Percentiles rank a stretch among this genome's conserved stretches.
Conservation (phyloP, 345 rosid species). For the Ceriops tagal region DNA sequence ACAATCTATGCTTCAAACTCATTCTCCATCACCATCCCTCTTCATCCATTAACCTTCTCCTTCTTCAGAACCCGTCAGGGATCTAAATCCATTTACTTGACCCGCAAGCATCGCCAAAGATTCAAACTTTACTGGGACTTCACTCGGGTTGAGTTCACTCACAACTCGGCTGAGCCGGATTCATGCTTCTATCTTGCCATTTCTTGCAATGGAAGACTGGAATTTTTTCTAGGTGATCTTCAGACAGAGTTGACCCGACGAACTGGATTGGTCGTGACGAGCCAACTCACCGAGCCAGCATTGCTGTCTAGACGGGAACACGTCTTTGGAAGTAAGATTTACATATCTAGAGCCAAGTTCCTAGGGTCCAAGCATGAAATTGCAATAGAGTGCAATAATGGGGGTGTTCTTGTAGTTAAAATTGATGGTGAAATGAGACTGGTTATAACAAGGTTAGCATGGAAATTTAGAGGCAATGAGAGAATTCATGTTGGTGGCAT, state of each 20-base stretch:
- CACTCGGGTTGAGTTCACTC: slow-evolving; percentile 39
- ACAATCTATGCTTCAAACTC: slow-evolving; percentile 41
- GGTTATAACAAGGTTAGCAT: slow-evolving; percentile 40
- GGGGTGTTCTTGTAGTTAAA: slow-evolving; percentile 40
- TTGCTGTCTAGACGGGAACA: slow-evolving; percentile 48
- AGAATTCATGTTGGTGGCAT: slow-evolving; percentile 35
- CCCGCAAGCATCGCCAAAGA: slow-evolving; percentile 36
- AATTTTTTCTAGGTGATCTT: slow-evolving; percentile 52
- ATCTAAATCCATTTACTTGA: slow-evolving; percentile 47
- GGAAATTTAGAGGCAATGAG: slow-evolving; percentile 62
- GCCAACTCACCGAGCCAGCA: slow-evolving; percentile 23
- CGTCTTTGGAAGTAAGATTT: slow-evolving; percentile 44
- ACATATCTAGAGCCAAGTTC: slow-evolving; percentile 38
- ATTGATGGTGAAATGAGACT: slow-evolving; percentile 46
- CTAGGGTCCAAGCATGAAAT: slow-evolving; percentile 51
- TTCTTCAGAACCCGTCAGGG: slow-evolving; percentile 45
- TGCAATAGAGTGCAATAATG: slow-evolving; percentile 35
- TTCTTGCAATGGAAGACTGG: slow-evolving; percentile 36
- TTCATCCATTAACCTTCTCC: slow-evolving; percentile 41
- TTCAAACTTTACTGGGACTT: slow-evolving; percentile 60
- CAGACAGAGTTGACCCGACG: slow-evolving; percentile 28
- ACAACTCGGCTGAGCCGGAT: slow-evolving; percentile 51
- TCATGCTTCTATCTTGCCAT: slow-evolving; percentile 46
- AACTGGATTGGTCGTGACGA: slow-evolving; percentile 27
- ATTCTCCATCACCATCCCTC: slow-evolving; percentile 48